Conservation (phyloP, 176 grass and related monocot genomes). For the Guadua angustifolia region DNA sequence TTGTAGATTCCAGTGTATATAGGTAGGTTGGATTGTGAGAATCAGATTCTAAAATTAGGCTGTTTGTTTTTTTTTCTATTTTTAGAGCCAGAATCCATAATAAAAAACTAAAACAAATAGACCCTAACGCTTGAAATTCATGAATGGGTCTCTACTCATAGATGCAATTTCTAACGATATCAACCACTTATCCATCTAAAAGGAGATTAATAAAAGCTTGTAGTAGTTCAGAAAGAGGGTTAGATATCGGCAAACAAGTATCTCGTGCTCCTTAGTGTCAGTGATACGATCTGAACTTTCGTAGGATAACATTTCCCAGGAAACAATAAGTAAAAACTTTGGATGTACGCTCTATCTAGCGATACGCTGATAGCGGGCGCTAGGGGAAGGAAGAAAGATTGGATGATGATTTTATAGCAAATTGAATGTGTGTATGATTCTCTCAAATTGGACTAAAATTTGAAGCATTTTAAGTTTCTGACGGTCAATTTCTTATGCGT, state of each 20-base stretch:
- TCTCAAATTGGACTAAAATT: not conserved
- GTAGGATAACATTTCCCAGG: not conserved
- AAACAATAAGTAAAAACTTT: not conserved
- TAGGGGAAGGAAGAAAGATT: not conserved
- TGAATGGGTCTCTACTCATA: too few relatives aligned
- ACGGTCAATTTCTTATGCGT: not conserved
- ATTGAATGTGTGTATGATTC: not conserved
- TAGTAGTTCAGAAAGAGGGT: not conserved
- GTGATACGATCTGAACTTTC: not conserved
- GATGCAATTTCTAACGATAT: too few relatives aligned
- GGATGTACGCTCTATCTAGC: not conserved
- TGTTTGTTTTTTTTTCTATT: too few relatives aligned
- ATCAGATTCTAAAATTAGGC: too few relatives aligned
- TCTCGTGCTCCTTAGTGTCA: not conserved
- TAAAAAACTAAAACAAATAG: too few relatives aligned
- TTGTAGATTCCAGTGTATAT: too few relatives aligned
- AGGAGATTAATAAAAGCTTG: not conserved
- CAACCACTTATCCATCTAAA: not conserved
- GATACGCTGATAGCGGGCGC: not conserved
- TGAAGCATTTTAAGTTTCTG: not conserved
- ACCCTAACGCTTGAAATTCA: too few relatives aligned
- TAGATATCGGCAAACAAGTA: not conserved
- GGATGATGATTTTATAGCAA: not conserved
- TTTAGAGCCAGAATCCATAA: too few relatives aligned
- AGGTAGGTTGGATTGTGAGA: too few relatives aligned